A percentile compares a stretch with the other conserved stretches of the same genome.
Evolutionary conservation across 176 grass and related monocot genomes (phyloP).

Genomic region (Raddia guianensis): DNA sequence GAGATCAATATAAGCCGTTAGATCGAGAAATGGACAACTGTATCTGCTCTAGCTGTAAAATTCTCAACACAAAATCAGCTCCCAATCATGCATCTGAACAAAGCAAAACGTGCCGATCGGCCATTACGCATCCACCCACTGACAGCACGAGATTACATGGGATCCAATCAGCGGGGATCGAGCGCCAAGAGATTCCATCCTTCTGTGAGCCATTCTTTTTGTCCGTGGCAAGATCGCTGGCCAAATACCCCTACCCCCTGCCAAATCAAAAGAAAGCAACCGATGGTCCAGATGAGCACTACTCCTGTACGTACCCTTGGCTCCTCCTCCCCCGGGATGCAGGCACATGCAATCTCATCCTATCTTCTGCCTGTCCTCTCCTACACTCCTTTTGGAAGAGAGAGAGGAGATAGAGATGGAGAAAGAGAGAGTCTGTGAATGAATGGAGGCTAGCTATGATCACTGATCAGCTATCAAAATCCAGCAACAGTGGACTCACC

Average conservation of each 20-base stretch:
- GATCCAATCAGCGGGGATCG: neutral
- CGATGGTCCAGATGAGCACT: slow-evolving; percentile 10
- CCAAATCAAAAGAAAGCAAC: slow-evolving; percentile 31
- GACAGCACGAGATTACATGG: neutral
- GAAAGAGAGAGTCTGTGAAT: neutral
- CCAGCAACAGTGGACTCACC: slow-evolving; percentile 44
- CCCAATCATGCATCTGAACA: slow-evolving; percentile 34
- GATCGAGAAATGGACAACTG: too few species aligned
- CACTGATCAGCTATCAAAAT: neutral
- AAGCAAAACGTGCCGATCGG: neutral
- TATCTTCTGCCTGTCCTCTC: slow-evolving; percentile 22
- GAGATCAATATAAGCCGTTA: too few species aligned
- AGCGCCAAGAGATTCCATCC: slow-evolving; percentile 43
- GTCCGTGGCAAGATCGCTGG: slow-evolving; percentile 14
- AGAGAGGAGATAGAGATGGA: neutral
- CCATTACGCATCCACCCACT: neutral
- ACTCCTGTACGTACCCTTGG: neutral
- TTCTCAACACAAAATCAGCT: neutral
- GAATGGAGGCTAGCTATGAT: neutral
- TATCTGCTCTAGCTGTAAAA: neutral
- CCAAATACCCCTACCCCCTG: neutral
- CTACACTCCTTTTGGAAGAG: neutral
- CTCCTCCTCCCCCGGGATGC: neutral
- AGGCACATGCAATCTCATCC: slow-evolving; percentile 46
- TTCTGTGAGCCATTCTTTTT: slow-evolving; percentile 41